These are phyloP conservation scores for Cystobasidium tubakii DNA, from an alignment of 768 basidiomycete species.

Conservation along the genomic window DNA sequence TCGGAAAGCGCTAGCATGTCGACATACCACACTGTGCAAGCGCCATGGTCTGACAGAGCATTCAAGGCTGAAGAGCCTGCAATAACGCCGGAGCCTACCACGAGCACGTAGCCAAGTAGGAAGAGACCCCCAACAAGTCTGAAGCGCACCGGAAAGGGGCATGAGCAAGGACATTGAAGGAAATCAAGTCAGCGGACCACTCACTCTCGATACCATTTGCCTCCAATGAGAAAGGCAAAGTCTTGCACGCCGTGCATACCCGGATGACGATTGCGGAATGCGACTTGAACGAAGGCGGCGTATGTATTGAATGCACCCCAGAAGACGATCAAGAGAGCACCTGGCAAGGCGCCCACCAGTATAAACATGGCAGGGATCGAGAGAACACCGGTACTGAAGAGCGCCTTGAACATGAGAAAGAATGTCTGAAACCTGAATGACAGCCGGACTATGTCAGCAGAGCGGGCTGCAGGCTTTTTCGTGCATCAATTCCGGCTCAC, in stretches of 20 bases:
- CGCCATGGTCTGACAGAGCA: constrained; percentile 2
- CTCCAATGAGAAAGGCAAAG: constrained; percentile 2
- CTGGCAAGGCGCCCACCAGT: background rate
- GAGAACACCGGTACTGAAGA: background rate
- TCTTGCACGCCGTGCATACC: constrained; percentile 12
- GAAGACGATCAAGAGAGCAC: background rate
- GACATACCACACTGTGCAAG: constrained; percentile 7
- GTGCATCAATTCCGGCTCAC: background rate
- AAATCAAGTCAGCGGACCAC: too few species aligned
- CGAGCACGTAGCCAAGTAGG: background rate
- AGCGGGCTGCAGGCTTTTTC: background rate
- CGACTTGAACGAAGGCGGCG: background rate
- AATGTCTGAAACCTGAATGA: constrained; percentile 1
- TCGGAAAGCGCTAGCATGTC: too few species aligned
- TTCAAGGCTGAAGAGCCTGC: background rate
- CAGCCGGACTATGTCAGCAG: background rate
- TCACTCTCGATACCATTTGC: constrained; percentile 6
- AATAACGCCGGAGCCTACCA: background rate
- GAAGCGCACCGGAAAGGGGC: background rate
- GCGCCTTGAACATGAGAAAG: constrained; percentile 8
- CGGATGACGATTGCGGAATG: constrained; percentile 1
- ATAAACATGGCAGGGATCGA: constrained; percentile 6
- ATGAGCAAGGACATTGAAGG: too few species aligned
- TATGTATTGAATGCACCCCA: constrained; percentile 5
- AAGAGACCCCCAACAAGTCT: background rate